These are phyloP conservation scores for Alternaria gaisen DNA, from an alignment of 2,329 filamentous ascomycete species.

Conservation along the genomic window DNA sequence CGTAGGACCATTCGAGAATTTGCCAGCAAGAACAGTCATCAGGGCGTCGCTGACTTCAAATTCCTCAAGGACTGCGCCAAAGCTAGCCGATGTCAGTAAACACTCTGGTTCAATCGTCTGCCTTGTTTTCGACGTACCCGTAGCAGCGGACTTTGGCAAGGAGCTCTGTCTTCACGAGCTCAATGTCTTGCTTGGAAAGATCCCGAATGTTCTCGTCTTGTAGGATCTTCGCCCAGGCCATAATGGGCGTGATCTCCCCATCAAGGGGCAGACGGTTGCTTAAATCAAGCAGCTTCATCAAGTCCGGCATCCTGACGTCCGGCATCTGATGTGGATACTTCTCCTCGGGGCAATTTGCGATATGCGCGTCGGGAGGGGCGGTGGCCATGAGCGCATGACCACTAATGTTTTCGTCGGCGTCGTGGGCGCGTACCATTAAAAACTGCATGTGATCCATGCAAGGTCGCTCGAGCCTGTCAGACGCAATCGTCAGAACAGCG, in stretches of 20 bases:
- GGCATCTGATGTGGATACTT: conserved; percentile 76
- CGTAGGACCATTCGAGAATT: conserved; percentile 45
- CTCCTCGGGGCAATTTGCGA: conserved; percentile 63
- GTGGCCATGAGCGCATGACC: conserved; percentile 95
- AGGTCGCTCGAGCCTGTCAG: conserved; percentile 80
- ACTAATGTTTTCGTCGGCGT: conserved; percentile 66
- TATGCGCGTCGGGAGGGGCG: conserved; percentile 77
- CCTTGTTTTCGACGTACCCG: conserved; percentile 68
- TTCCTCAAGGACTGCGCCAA: conserved; percentile 74
- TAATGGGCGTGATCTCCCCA: conserved; percentile 92
- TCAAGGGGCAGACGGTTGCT: conserved; percentile 84
- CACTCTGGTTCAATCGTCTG: neutral
- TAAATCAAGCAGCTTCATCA: conserved; percentile 83
- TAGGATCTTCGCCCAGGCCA: conserved; percentile 88
- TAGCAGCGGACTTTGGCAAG: conserved; percentile 88
- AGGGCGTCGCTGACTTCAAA: conserved; percentile 82
- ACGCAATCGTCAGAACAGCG: conserved; percentile 44
- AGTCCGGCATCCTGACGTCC: conserved; percentile 74
- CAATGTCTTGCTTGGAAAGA: conserved; percentile 74
- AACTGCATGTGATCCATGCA: conserved; percentile 92
- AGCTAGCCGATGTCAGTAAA: conserved; percentile 53
- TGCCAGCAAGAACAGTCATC: conserved; percentile 72
- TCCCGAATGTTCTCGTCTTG: conserved; percentile 66
- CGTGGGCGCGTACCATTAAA: conserved; percentile 69
- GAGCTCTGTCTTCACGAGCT: conserved; percentile 75